Evolutionary conservation across 23 red algal genomes (phyloP).

Genomic region (Chondrus crispus): DNA sequence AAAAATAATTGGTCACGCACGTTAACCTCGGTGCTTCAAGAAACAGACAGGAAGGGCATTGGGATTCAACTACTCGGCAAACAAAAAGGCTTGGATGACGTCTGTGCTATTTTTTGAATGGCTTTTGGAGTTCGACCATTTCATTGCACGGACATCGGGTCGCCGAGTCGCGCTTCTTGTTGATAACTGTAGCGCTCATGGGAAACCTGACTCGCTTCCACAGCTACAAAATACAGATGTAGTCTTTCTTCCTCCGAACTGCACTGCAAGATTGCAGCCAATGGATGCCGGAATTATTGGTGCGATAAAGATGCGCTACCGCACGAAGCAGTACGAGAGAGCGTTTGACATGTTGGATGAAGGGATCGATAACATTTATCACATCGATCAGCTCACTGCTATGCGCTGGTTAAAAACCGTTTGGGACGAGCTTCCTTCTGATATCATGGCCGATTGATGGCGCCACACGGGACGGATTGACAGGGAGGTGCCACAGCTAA

Average conservation of each 20-base stretch:
- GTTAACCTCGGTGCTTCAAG: neutral
- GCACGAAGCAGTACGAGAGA: neutral
- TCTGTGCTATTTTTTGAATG: neutral
- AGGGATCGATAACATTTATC: neutral
- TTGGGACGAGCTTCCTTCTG: neutral
- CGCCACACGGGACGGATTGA: neutral
- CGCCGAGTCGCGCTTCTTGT: neutral
- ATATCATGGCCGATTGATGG: neutral
- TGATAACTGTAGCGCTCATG: slow-evolving; percentile 1
- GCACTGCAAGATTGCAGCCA: neutral
- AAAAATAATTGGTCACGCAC: neutral
- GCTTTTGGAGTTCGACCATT: neutral
- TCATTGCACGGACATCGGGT: neutral
- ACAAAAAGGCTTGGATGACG: slow-evolving; percentile 21
- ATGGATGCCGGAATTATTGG: neutral
- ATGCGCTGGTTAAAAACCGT: neutral
- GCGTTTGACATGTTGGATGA: neutral
- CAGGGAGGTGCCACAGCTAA: neutral
- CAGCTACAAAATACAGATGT: neutral
- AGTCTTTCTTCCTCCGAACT: neutral
- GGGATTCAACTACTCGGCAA: neutral
- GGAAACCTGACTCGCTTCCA: neutral
- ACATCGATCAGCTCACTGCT: neutral
- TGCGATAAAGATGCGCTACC: neutral
- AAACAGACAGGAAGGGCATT: neutral